phyloP scores from a whole-genome alignment of 2,329 filamentous ascomycete genomes.

The Daldinia sp. region DNA sequence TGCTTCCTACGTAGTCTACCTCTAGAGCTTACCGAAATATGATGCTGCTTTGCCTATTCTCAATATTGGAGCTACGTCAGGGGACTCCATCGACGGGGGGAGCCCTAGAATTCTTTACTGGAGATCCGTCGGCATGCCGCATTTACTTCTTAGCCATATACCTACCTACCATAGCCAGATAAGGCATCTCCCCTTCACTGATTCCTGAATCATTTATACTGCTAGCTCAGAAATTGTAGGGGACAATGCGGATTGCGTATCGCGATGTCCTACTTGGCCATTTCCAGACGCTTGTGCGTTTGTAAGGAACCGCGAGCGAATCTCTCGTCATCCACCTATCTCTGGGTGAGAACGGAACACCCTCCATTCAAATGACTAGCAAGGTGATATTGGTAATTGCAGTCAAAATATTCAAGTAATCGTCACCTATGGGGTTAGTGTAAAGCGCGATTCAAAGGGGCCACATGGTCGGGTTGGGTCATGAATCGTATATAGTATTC shows the following conservation, averaged over 20 bases:
- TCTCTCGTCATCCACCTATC: constrained; percentile 6
- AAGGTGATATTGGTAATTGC: background rate
- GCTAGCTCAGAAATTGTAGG: constrained; percentile 1
- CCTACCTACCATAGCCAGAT: background rate
- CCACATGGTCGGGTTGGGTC: constrained; percentile 7
- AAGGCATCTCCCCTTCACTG: background rate
- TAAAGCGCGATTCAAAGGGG: constrained; percentile 18
- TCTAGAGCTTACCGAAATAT: background rate
- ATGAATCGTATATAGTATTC: constrained; percentile 22
- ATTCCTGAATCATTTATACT: constrained; percentile 17
- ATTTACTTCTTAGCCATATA: constrained; percentile 1
- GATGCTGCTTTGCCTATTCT: background rate
- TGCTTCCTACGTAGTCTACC: background rate
- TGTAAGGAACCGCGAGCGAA: background rate
- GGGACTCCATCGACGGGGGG: background rate
- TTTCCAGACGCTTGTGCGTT: background rate
- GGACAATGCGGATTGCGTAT: background rate
- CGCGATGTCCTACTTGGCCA: background rate
- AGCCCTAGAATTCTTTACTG: background rate
- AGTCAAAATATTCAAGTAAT: constrained; percentile 10
- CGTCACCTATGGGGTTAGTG: constrained; percentile 26
- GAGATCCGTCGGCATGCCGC: background rate
- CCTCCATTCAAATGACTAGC: background rate
- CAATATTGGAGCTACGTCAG: constrained; percentile 10
- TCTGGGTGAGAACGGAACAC: background rate